A percentile compares a stretch with the other conserved stretches of the same genome.
Evolutionary conservation across 2,329 filamentous ascomycete genomes (phyloP).

Genomic region (Pestalotiopsis sp.): DNA sequence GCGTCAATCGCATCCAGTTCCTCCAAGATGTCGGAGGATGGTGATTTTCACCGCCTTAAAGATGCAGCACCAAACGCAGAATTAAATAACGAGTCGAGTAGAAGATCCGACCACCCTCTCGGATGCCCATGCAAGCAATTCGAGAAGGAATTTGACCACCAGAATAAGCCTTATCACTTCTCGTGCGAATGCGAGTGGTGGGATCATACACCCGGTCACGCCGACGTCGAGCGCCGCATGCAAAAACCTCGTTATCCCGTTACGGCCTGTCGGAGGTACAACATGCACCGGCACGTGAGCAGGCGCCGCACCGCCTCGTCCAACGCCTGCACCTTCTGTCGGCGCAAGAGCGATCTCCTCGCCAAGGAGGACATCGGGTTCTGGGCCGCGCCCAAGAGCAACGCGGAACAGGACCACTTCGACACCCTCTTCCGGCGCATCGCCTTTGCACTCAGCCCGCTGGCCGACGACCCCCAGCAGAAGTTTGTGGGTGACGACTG

Average conservation of each 20-base stretch:
- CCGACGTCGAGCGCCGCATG: background rate
- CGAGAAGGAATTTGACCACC: background rate
- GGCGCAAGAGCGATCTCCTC: too few species aligned
- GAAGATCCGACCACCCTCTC: background rate
- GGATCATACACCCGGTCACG: background rate
- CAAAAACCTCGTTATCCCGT: background rate
- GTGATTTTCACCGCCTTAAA: too few species aligned
- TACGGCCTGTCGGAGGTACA: background rate
- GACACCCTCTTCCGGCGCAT: background rate
- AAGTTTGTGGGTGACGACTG: background rate
- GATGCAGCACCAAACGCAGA: too few species aligned
- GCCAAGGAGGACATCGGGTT: too few species aligned
- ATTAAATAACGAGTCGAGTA: background rate
- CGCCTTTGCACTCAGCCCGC: background rate
- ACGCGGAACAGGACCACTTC: background rate
- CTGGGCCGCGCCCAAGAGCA: too few species aligned
- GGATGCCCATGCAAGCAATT: background rate
- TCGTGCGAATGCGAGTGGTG: background rate
- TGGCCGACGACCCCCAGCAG: background rate
- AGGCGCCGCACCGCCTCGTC: too few species aligned
- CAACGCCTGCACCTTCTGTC: too few species aligned
- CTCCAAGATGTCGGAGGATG: too few species aligned
- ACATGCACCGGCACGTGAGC: background rate
- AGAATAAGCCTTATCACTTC: too few species aligned
- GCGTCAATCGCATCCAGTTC: too few species aligned